Evolutionary conservation across 257 asterid genomes (phyloP), one percentile per base, ranked within the genome.

Genomic region (Cruciata laevipes): DNA sequence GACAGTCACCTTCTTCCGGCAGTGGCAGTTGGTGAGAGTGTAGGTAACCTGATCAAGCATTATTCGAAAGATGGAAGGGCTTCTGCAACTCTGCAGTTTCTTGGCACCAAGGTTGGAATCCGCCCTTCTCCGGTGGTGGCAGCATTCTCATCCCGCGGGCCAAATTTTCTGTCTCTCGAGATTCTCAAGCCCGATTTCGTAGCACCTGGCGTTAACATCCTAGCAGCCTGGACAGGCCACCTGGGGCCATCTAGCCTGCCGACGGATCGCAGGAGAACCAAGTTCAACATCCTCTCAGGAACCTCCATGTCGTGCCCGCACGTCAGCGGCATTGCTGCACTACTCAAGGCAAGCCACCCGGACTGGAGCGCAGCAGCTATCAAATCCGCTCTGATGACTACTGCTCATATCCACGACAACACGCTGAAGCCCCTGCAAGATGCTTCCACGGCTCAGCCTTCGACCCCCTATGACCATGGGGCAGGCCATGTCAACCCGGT

Each of bases 271-370:
- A 81, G 99, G 0, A 62, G 92, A 64, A 90, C 95, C 0, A 78
- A 74, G 42, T 94, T 90, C 83, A 94, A 94, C 59, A 88, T 90
- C 7, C 71, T 93, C 27, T 94, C 99, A 0, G 97, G 99, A 10
- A 94, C 97, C 2, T 94, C 99, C 42, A 94, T 94, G 96, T 90
- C 99, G 0, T 94, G 97, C 70, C 99, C 99, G 0, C 99, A 90
- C 35, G 92, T 94, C 0, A 94, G 97, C 47, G 97, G 99, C 11
- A 60, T 88, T 14, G 99, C 99, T 0, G 97, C 97, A 1, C 10
- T 90, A 69, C 83, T 93, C 53, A 93, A 90, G 69, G 86, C 97
- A 2, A 78, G 80, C 32, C 97, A 84, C 25, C 96, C 90, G 0
- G 84, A 85, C 12, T 93, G 97, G 97, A 83, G 95, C 61, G 96